Percentiles rank a stretch among this genome's conserved stretches.
These are phyloP conservation scores for Amanita jacksonii DNA, from an alignment of 768 basidiomycete species.

Conservation along the genomic window DNA sequence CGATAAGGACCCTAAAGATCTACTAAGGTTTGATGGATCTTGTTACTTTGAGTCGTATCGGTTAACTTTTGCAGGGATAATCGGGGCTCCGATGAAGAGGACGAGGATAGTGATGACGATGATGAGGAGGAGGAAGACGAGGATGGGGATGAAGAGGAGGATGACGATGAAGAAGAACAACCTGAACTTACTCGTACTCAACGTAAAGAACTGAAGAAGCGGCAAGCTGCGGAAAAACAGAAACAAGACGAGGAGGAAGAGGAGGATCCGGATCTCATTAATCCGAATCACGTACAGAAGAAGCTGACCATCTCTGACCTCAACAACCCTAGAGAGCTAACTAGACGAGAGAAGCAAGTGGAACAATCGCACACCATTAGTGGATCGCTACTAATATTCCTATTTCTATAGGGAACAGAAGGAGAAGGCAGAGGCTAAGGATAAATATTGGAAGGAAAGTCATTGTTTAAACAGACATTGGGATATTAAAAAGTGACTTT, in stretches of 20 bases:
- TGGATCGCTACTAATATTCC: constrained; percentile 4
- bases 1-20: constrained; percentile 41
- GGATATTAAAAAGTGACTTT: too few species aligned
- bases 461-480: too few species aligned
- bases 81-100: constrained; percentile 27
- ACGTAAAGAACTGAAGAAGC: constrained; percentile 77
- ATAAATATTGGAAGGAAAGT: constrained; percentile 77
- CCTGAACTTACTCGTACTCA: constrained; percentile 64
- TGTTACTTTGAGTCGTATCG: constrained; percentile 8
- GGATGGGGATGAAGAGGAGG: constrained; percentile 36
- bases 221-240: constrained; percentile 46
- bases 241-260: constrained; percentile 29
- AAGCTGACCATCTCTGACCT: constrained; percentile 72
- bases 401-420: constrained; percentile 65
- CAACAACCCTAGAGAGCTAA: constrained; percentile 48
- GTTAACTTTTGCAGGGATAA: constrained; percentile 11
- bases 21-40: constrained; percentile 11
- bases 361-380: neutral
- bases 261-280: constrained; percentile 64
- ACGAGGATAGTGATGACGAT: constrained; percentile 34
- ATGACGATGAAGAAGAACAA: constrained; percentile 32
- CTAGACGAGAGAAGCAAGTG: constrained; percentile 55
- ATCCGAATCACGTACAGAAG: constrained; percentile 70
- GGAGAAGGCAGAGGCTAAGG: constrained; percentile 85
- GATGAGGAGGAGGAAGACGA: constrained; percentile 31